A percentile compares a stretch with the other conserved stretches of the same genome.
Evolutionary conservation across 2,329 filamentous ascomycete species (phyloP).

Genomic region (Calcarisporium arbuscula): DNA sequence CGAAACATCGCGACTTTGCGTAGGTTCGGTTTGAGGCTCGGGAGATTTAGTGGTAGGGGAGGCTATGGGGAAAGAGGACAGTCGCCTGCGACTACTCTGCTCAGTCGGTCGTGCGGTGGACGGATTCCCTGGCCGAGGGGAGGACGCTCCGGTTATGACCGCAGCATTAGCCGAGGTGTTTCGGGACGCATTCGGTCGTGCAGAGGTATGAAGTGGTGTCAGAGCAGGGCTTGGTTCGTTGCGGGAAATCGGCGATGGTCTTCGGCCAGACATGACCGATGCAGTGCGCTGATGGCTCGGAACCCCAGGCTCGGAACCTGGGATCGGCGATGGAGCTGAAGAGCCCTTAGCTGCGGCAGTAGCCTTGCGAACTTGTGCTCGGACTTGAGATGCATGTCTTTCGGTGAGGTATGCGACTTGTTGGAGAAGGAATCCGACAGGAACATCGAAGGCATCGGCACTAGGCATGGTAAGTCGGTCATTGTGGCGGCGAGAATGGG

Average conservation of each 20-base stretch:
- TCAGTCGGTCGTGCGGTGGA: constrained; percentile 20
- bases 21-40: constrained; percentile 13
- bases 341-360: constrained; percentile 50
- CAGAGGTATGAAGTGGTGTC: constrained; percentile 35
- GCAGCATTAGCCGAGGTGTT: constrained; percentile 42
- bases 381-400: constrained; percentile 80
- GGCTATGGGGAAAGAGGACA: constrained; percentile 39
- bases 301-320: constrained; percentile 38
- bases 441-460: constrained; percentile 73
- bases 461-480: constrained; percentile 29
- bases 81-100: constrained; percentile 26
- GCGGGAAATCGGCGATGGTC: constrained; percentile 47
- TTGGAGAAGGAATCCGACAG: constrained; percentile 81
- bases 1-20: constrained; percentile 20
- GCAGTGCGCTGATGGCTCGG: constrained; percentile 34
- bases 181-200: constrained; percentile 39
- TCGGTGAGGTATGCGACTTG: constrained; percentile 94
- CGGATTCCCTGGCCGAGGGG: constrained; percentile 20
- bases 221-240: constrained; percentile 38
- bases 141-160: constrained; percentile 26
- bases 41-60: constrained; percentile 17
- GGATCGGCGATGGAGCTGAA: constrained; percentile 50
- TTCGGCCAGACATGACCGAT: constrained; percentile 51
- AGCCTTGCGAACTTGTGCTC: constrained; percentile 80
- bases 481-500: neutral